These are phyloP conservation scores for Naganishia antarctica DNA, from an alignment of 768 basidiomycete species.

Conservation along the genomic window DNA sequence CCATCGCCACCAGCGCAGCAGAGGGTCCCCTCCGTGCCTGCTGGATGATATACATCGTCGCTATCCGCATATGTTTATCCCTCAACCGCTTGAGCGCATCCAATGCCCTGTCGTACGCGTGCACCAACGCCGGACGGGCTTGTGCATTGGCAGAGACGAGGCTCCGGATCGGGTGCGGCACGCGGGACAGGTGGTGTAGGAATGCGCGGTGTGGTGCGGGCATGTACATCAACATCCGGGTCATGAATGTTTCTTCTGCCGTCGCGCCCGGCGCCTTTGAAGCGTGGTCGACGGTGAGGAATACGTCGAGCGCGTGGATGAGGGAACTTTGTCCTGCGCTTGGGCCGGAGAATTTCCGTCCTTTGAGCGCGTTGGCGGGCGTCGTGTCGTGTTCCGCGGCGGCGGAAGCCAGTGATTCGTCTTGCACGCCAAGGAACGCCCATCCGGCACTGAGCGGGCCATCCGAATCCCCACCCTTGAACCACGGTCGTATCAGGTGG, in stretches of 20 bases:
- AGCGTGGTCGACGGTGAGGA: conserved; percentile 53
- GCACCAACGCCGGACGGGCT: conserved; percentile 39
- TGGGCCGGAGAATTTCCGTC: conserved; percentile 65
- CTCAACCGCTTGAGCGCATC: conserved; percentile 73
- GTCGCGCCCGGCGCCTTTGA: conserved; percentile 28
- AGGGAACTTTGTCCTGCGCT: conserved; percentile 91
- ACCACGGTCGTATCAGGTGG: conserved; percentile 88
- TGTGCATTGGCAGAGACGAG: conserved; percentile 52
- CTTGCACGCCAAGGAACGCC: conserved; percentile 63
- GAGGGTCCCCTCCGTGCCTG: conserved; percentile 60
- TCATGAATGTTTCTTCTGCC: conserved; percentile 61
- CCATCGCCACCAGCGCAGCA: conserved; percentile 35
- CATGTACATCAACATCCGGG: conserved; percentile 89
- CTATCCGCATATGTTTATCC: conserved; percentile 83
- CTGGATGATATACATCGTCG: conserved; percentile 76
- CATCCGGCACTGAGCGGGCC: conserved; percentile 48
- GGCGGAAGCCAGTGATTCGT: not conserved
- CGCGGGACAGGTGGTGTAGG: conserved; percentile 65
- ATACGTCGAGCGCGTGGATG: conserved; percentile 56
- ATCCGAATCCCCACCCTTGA: conserved; percentile 68
- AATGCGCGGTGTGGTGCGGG: conserved; percentile 74
- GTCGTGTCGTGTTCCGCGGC: not conserved
- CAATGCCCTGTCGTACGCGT: conserved; percentile 72
- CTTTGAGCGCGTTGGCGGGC: conserved; percentile 1
- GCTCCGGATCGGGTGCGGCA: conserved; percentile 63